Base-by-base conservation (phyloP, 2,329 filamentous ascomycete species). In the Cadophora luteo-olivacea region DNA sequence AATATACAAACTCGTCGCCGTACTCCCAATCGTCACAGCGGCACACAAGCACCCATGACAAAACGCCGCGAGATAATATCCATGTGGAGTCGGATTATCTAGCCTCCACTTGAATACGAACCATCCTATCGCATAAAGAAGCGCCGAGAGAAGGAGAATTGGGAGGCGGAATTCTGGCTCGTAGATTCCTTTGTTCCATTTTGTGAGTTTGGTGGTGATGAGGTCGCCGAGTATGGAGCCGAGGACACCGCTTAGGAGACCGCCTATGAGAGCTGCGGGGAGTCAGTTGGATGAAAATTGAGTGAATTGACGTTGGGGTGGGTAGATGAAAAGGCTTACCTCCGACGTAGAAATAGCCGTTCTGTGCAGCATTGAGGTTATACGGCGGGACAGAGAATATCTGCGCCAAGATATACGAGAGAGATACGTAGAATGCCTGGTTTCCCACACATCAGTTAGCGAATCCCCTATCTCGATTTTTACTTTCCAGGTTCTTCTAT, bases 1-100 rank as follows among this genome's bases (percentile, higher is more conserved):
- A 22, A 49, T 49, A 49, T 49, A 49, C 45, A 49, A 49, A 49
- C 45, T 49, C 45, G 45, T 49, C n/a, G 19, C 45, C n/a, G 45
- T 49, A 49, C 19, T 22, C 19, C 19, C 45, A 22, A 49, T 49
- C 4, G 45, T 49, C 2, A 49, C 45, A n/a, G 19, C 45, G 19
- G 45, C 45, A 49, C 45, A 49, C 6, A 49, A 11, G 9, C 45
- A 49, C 19, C 45, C 45, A 49, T 49, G 45, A 49, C 45, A 49
- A 9, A 49, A 49, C 45, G 45, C 45, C 5, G 45, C 45, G 11
- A 49, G 45, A 22, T 49, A 49, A 49, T 49, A 49, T 7, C 45
- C 45, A 22, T 49, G 19, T 19, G 45, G 19, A 4, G 19, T 49
- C 19, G 45, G 45, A 49, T 49, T 19, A 2, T 49, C 45, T 9